Evolutionary conservation across 2,329 filamentous ascomycete species (phyloP).

Genomic region (Xylaria polymorpha): DNA sequence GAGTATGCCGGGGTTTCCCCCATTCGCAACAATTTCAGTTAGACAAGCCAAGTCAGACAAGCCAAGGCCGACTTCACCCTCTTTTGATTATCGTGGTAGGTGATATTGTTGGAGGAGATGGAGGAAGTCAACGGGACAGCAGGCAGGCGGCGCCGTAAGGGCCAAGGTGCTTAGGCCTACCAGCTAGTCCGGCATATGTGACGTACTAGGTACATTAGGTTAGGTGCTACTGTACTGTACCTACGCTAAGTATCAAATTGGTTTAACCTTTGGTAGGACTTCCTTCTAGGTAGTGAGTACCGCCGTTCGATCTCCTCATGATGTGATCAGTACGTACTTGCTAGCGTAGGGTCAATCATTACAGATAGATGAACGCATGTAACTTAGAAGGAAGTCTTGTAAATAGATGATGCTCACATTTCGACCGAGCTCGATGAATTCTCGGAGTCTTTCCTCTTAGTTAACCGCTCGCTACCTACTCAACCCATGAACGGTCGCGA

Average conservation of each 20-base stretch:
- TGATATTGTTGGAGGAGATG: slow-evolving; percentile 20
- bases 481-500: background rate
- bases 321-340: background rate
- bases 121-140: slow-evolving; percentile 8
- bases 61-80: slow-evolving; percentile 10
- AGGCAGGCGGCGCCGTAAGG: background rate
- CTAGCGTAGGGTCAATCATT: background rate
- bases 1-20: slow-evolving; percentile 10
- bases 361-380: background rate
- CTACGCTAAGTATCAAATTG: slow-evolving; percentile 2
- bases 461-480: background rate
- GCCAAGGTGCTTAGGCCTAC: background rate
- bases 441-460: background rate
- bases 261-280: slow-evolving; percentile 9
- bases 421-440: background rate
- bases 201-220: slow-evolving; percentile 9
- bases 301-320: background rate
- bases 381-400: background rate
- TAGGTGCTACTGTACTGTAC: background rate
- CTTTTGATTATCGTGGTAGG: slow-evolving; percentile 19
- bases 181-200: background rate
- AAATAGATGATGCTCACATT: background rate
- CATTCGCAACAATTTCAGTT: background rate
- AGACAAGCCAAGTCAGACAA: slow-evolving; percentile 12
- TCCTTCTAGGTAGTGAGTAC: background rate